Base-by-base conservation (phyloP, 768 basidiomycete genomes). In the Tulasnella sp. region DNA sequence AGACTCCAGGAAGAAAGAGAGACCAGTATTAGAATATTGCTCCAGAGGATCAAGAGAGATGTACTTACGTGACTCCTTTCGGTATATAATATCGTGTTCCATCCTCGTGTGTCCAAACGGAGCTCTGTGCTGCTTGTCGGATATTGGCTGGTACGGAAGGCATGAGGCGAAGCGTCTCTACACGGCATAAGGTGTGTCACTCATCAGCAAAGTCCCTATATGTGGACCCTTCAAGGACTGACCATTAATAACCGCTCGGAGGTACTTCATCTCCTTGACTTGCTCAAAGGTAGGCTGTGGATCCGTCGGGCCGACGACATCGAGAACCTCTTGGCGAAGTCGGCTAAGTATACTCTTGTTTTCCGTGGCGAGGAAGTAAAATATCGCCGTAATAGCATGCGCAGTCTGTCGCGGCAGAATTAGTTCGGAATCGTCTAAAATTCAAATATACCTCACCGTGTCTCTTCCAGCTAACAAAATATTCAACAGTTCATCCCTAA, bases 401-500 rank as follows among this genome's bases (percentile, higher is more conserved):
- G 90, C 88, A 0, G 88, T 89, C 83, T 85, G 80, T 48, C 18
- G 39, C 34, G 77, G 19, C 21, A 56, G 6, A 1, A 58, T 58
- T 58, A 4, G 18, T n/a, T n/a, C 34, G 27, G 52, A 9, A 14
- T 36, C 19, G 52, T 16, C 31, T n/a, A 18, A 27, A 72, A 14
- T 74, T 77, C 71, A 77, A 58, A 74, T 68, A 78, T 62, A 56
- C 10, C 89, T 71, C 56, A 92, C 92, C 44, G 94, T 94, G n/a
- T 96, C 94, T 77, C 94, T 85, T 31, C 92, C 89, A 10, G 94
- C 94, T 14, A 95, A 86, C 1, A 96, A 86, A 84, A 94, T 90
- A 83, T 90, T 95, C 72, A 95, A 87, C 14, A 95, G 85, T 81
- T 95, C 92, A 85, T 95, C 93, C n/a, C 92, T 90, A 76, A 96